Conservation (phyloP, 805 yeast species). For the Metschnikowia kofuensis region DNA sequence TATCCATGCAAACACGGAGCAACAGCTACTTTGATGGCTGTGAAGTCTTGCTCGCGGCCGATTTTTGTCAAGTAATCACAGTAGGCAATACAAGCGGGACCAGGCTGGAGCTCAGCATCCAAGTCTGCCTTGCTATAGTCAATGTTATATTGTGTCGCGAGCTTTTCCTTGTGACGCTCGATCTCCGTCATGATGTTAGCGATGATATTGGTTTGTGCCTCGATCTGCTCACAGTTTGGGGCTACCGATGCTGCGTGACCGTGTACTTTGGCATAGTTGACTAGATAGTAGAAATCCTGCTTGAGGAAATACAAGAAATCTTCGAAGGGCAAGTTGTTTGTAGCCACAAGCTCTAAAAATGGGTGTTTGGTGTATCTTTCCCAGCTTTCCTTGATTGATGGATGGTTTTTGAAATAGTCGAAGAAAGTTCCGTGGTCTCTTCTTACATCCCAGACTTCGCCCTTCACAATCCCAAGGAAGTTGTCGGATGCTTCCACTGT, state of each 20-base stretch:
- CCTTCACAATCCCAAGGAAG: constrained; percentile 2
- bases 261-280: constrained; percentile 67
- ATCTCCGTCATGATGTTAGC: constrained; percentile 54
- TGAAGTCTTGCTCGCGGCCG: constrained; percentile 54
- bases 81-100: constrained; percentile 58
- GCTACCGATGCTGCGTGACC: constrained; percentile 62
- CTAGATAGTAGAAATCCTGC: constrained; percentile 69
- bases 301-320: constrained; percentile 53
- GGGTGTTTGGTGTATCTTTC: constrained; percentile 55
- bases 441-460: background rate
- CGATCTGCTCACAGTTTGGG: constrained; percentile 49
- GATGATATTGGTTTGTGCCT: constrained; percentile 49
- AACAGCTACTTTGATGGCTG: constrained; percentile 63
- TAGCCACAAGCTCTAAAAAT: constrained; percentile 54
- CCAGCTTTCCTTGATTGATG: constrained; percentile 57
- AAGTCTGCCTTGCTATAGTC: constrained; percentile 35
- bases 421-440: constrained; percentile 24
- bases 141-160: constrained; percentile 40
- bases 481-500: background rate
- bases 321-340: constrained; percentile 45
- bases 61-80: constrained; percentile 56
- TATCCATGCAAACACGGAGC: constrained; percentile 79
- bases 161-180: constrained; percentile 50
- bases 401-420: constrained; percentile 54
- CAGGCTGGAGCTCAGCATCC: constrained; percentile 46